phyloP scores from a whole-genome alignment of 2,329 filamentous ascomycete species.

The Reticulascus tulasneorum region DNA sequence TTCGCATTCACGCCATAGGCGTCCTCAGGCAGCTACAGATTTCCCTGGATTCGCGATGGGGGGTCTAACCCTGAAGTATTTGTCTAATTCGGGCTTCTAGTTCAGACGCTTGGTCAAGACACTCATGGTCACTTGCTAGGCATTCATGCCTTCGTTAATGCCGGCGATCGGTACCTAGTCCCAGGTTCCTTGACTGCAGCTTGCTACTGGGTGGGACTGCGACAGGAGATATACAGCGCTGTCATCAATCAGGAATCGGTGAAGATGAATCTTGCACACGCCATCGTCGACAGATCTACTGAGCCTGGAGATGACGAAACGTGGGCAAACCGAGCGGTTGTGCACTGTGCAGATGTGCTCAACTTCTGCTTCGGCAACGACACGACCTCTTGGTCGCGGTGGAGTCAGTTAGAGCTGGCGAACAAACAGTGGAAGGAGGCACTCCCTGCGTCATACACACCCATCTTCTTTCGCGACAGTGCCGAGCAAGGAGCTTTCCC shows the following conservation, averaged over 20 bases:
- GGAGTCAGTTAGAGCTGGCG: slow-evolving; percentile 13
- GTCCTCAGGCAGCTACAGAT: too few species aligned
- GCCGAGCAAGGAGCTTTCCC: slow-evolving; percentile 30
- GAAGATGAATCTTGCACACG: slow-evolving; percentile 42
- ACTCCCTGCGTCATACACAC: slow-evolving; percentile 14
- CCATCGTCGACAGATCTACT: slow-evolving; percentile 47
- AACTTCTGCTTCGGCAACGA: slow-evolving; percentile 56
- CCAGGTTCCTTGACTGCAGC: slow-evolving; percentile 42
- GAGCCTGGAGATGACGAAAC: slow-evolving; percentile 45
- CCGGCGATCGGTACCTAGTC: slow-evolving; percentile 25
- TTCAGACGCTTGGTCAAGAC: slow-evolving; percentile 34
- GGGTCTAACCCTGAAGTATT: too few species aligned
- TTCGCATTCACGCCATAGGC: too few species aligned
- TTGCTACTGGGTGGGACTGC: slow-evolving; percentile 54
- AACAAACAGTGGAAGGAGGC: slow-evolving; percentile 15
- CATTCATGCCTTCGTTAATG: slow-evolving; percentile 43
- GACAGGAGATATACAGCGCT: slow-evolving; percentile 58
- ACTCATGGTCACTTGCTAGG: slow-evolving; percentile 43
- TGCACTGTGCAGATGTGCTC: slow-evolving; percentile 59
- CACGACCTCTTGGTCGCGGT: slow-evolving; percentile 12
- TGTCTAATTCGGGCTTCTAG: too few species aligned
- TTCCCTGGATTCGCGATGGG: too few species aligned
- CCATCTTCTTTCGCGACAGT: slow-evolving; percentile 14
- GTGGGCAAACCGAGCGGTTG: slow-evolving; percentile 61
- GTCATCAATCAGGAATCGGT: slow-evolving; percentile 44